Conservation (phyloP, 2,329 filamentous ascomycete genomes). For the Apiospora saccharicola region DNA sequence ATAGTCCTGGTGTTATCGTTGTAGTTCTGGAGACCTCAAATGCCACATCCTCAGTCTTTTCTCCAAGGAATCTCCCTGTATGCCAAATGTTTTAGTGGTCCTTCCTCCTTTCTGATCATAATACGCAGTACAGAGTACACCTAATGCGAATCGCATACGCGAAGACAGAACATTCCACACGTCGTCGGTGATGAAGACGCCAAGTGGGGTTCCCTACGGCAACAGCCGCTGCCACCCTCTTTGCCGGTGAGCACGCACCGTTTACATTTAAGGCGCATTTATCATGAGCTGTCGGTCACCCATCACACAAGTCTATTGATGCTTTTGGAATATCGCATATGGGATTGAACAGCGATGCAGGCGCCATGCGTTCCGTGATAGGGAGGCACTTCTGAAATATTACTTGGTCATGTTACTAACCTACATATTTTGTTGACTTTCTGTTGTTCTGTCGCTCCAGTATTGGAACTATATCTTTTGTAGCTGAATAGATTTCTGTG, state of each 20-base stretch:
- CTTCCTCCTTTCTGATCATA: neutral
- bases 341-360: too few species aligned
- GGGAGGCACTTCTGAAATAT: too few species aligned
- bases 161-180: neutral
- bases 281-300: too few species aligned
- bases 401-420: too few species aligned
- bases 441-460: too few species aligned
- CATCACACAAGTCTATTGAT: too few species aligned
- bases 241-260: neutral
- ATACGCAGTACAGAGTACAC: neutral
- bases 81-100: too few species aligned
- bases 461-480: neutral
- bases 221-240: neutral
- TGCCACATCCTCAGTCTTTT: too few species aligned
- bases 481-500: neutral
- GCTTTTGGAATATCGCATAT: too few species aligned
- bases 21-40: neutral
- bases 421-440: too few species aligned
- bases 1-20: neutral
- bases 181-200: neutral
- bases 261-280: neutral
- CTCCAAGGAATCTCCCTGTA: too few species aligned
- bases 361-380: too few species aligned
- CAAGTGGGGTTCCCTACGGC: neutral
- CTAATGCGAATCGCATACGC: neutral